phyloP scores from a whole-genome alignment of 441 rosid species.

The Raphanus hybrid region DNA sequence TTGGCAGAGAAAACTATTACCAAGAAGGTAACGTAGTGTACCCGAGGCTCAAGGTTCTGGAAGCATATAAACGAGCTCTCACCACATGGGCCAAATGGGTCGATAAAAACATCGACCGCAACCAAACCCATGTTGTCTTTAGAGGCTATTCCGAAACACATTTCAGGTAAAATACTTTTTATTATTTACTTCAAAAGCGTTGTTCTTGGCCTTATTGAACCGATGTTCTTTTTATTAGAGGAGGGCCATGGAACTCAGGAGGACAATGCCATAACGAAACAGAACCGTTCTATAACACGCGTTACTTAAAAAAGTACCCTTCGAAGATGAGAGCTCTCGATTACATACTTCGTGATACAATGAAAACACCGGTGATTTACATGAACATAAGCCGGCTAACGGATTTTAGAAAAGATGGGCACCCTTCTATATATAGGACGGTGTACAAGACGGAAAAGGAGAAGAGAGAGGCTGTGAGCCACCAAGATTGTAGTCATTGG shows the following conservation, averaged over 20 bases:
- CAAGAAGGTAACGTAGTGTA: slow-evolving; percentile 71
- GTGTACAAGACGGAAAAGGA: slow-evolving; percentile 48
- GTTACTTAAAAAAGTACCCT: slow-evolving; percentile 61
- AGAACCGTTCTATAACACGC: slow-evolving; percentile 55
- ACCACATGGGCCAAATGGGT: slow-evolving; percentile 74
- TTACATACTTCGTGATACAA: slow-evolving; percentile 45
- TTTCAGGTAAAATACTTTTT: slow-evolving; percentile 50
- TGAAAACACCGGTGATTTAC: slow-evolving; percentile 60
- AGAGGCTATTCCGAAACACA: slow-evolving; percentile 70
- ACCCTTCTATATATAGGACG: slow-evolving; percentile 63
- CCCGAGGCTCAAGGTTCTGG: slow-evolving; percentile 63
- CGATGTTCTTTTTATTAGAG: slow-evolving; percentile 40
- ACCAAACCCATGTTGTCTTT: slow-evolving; percentile 54
- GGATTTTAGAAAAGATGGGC: slow-evolving; percentile 68
- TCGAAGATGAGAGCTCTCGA: slow-evolving; percentile 68
- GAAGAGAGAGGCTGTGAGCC: slow-evolving; percentile 45
- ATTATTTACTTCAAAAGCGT: neutral
- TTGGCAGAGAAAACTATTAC: slow-evolving; percentile 61
- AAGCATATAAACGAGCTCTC: slow-evolving; percentile 68
- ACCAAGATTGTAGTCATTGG: slow-evolving; percentile 82
- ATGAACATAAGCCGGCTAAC: slow-evolving; percentile 66
- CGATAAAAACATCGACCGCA: slow-evolving; percentile 52
- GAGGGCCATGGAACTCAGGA: slow-evolving; percentile 79
- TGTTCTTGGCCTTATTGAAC: slow-evolving; percentile 15
- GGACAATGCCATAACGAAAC: slow-evolving; percentile 72